Evolutionary conservation across 2,329 filamentous ascomycete species (phyloP), one percentile per base, ranked within the genome.

Genomic region (Emmonsiellopsis sp.): DNA sequence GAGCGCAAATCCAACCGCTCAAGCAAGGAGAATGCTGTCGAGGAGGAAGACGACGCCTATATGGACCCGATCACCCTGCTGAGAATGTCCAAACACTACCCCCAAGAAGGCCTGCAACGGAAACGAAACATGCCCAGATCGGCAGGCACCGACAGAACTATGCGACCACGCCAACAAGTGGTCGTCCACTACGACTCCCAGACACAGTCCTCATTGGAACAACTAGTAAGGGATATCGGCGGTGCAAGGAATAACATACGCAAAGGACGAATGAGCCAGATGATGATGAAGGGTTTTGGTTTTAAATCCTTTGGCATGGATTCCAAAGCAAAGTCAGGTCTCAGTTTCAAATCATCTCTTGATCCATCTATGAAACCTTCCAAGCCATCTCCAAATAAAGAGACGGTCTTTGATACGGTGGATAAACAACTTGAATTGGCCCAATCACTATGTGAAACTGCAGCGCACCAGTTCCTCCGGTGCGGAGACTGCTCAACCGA

Each of bases 171-270:
- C 59, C 84, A 79, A 54, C 86, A 88, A 77, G 85, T 92, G 46
- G 84, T 93, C 42, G 87, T 96, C n/a, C 91, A 89, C 69, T 96
- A 96, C 66, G 91, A 96, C 65, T 88, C 86, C 60, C 85, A 88
- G 57, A 85, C 94, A 3, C 90, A 96, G 65, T 82, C 82, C 49
- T 83, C 85, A 40, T 89, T 96, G 59, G 90, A 95, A 62, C 78
- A 85, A 53, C 73, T 95, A 49, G 90, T 95, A 53, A 85, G 88
- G 57, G 86, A 87, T 53, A 84, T 96, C 37, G 88, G 87, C 5
- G 81, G 82, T 1, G 87, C 86, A 49, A 78, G 91, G 54, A 95
- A 95, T 69, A 77, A 88, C 59, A 84, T 96, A 68, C 84, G 91
- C 48, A 94, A 92, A 70, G 88, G 86, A 51, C 93, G 88, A 71